Base-by-base conservation (phyloP, 805 yeast genomes). In the Sugiyamaella lignohabitans region DNA sequence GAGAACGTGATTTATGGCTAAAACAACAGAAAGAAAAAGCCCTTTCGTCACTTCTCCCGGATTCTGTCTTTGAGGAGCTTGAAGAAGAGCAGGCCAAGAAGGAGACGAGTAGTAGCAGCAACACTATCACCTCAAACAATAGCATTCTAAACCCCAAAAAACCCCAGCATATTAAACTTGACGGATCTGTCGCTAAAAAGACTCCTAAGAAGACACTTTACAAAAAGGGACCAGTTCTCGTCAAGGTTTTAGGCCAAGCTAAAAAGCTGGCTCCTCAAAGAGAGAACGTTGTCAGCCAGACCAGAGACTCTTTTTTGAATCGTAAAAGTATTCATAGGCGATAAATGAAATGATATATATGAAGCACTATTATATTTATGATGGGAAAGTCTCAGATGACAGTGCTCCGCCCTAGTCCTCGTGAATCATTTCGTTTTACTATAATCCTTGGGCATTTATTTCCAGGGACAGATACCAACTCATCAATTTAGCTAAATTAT, bases 251-350 rank as follows among this genome's bases (percentile, higher is more conserved):
- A 21, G 14, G 11, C 16, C 45, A 45, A 27, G 40, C 45, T 21
- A 51, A 49, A 21, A 47, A 52, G 38, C 54, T 60, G 46, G 65
- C 67, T 2, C 66, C 68, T 2, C 45, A 55, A 14, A 49, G 51
- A 32, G 53, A 48, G 21, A 21, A 38, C 49, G 17, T 43, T 19
- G 18, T 50, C 46, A 45, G 37, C 40, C 23, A 11, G 18, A 34
- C 44, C 4, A 52, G 58, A 17, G 66, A 62, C 40, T 45, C 51
- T 50, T 60, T 63, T 39, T 45, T 63, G 43, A 44, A 41, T 23
- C 45, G 67, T 38, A 56, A 49, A 40, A 36, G 51, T 5, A 49
- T 54, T 2, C 47, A 48, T 10, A 52, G 56, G 19, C 46, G 50
- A 40, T 40, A 16, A 45, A 35, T n/a, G n/a, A n/a, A n/a, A n/a